phyloP scores from a whole-genome alignment of 2,329 filamentous ascomycete genomes.

The Purpureocillium lavendulum region DNA sequence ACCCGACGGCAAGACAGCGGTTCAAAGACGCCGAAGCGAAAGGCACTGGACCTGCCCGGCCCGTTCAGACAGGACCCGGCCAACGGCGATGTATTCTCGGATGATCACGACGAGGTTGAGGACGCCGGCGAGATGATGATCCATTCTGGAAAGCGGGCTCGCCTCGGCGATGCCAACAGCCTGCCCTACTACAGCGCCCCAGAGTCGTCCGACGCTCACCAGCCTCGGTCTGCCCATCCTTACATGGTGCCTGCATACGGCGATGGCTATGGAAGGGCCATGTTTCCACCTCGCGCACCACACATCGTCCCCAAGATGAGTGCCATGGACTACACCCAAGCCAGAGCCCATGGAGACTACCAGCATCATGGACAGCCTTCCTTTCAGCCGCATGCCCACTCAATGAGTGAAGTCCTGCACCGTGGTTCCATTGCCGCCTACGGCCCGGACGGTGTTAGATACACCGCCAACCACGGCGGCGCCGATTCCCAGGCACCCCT shows the following conservation, averaged over 20 bases:
- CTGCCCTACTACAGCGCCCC: slow-evolving; percentile 1
- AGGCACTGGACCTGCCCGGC: slow-evolving; percentile 10
- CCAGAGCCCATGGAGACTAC: background rate
- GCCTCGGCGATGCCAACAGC: slow-evolving; percentile 6
- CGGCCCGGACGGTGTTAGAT: background rate
- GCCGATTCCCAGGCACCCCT: slow-evolving; percentile 8
- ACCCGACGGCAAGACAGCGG: slow-evolving; percentile 10
- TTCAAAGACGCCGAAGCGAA: slow-evolving; percentile 15
- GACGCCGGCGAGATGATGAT: slow-evolving; percentile 8
- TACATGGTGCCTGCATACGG: slow-evolving; percentile 6
- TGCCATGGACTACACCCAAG: slow-evolving; percentile 9
- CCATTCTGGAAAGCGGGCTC: slow-evolving; percentile 14
- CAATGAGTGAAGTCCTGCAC: background rate
- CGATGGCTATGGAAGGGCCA: background rate
- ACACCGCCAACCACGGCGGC: slow-evolving; percentile 1
- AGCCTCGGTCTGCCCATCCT: slow-evolving; percentile 1
- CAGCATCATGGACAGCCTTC: slow-evolving; percentile 4
- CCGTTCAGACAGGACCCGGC: slow-evolving; percentile 2
- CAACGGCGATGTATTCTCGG: slow-evolving; percentile 2
- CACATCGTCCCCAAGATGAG: slow-evolving; percentile 14
- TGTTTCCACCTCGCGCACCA: slow-evolving; percentile 10
- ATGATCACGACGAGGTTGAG: slow-evolving; percentile 2
- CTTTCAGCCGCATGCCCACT: slow-evolving; percentile 1
- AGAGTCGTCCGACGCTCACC: slow-evolving; percentile 1
- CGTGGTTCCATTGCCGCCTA: background rate